Percentiles rank a stretch among this genome's conserved stretches.
phyloP scores from a whole-genome alignment of 1,284 basidiomycete species.

The Cutaneotrichosporon spelunceum region DNA sequence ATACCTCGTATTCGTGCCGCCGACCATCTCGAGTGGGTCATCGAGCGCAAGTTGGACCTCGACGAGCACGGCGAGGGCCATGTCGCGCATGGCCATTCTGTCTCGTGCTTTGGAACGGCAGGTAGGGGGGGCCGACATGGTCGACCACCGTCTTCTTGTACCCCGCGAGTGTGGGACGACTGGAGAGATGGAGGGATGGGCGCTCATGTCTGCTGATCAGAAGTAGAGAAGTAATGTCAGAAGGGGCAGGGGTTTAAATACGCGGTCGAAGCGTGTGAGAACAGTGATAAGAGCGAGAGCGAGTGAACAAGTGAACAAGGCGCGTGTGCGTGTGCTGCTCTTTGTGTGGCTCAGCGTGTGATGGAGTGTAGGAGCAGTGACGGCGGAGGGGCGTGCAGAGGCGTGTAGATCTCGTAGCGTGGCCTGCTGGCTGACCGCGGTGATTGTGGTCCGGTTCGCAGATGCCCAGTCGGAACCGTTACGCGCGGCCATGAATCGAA shows the following conservation, averaged over 20 bases:
- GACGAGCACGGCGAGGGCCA: neutral
- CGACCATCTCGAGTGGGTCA: neutral
- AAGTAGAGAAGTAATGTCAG: neutral
- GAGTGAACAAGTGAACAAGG: neutral
- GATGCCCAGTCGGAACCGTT: too few relatives aligned
- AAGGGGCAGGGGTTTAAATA: neutral
- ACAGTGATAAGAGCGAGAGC: neutral
- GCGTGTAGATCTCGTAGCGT: neutral
- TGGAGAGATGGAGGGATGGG: neutral
- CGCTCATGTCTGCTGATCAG: neutral
- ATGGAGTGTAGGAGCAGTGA: too few relatives aligned
- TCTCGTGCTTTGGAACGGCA: neutral
- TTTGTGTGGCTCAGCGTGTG: neutral
- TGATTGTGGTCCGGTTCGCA: neutral
- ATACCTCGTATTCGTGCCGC: neutral
- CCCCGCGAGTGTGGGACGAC: neutral
- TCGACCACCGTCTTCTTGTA: conserved; percentile 6
- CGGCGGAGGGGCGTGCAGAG: too few relatives aligned
- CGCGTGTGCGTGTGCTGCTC: neutral
- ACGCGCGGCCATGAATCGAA: neutral
- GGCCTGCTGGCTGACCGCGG: neutral
- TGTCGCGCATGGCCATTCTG: neutral
- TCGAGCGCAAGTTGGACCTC: conserved; percentile 1
- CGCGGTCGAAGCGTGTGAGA: neutral
- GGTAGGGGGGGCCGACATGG: neutral